Evolutionary conservation across 805 yeast genomes (phyloP), one percentile per base, ranked within the genome.

Genomic region (Kodamaea kaohsiungensis): DNA sequence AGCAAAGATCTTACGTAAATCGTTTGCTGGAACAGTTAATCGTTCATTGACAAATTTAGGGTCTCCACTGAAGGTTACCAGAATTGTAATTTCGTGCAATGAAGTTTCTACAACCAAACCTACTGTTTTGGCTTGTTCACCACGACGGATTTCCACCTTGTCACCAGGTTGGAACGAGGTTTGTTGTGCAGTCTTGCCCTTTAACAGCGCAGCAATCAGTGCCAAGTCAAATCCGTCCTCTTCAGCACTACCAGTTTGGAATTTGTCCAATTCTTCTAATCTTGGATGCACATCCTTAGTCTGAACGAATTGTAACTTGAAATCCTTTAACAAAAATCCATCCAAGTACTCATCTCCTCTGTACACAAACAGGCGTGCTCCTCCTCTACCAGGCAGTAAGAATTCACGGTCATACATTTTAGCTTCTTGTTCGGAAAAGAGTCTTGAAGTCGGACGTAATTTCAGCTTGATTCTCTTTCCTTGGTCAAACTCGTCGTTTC

Each of bases 391-490:
- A 7, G 86, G 84, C 54, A 84, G 83, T 53, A 90, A 76, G 65
- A 82, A 85, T 49, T 86, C 87, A 18, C 87, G 85, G 68, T 95
- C 99, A 66, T 87, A 81, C 67, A 87, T 86, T 57, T 87, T 78
- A 1, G 99, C 99, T 70, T 93, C 97, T 58, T 86, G 86, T 63
- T 91, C 96, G 37, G 87, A 86, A 67, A 95, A 95, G 47, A 93
- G 78, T 61, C 96, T 82, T 51, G 95, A 92, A 3, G 91, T 86
- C 1, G 98, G 96, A 66, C 93, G 82, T 53, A 83, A 74, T 54
- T 87, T 88, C 61, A 83, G 80, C 49, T 82, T 86, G 43, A 73
- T 65, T 30, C 63, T 48, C 55, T 60, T 61, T 19, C 85, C 87
- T 17, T 73, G 74, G 57, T 84, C 89, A 55, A 80, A 56, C 27